A percentile compares a stretch with the other conserved stretches of the same genome.
phyloP scores from a whole-genome alignment of 768 basidiomycete genomes.

The Mrakia blollopis region DNA sequence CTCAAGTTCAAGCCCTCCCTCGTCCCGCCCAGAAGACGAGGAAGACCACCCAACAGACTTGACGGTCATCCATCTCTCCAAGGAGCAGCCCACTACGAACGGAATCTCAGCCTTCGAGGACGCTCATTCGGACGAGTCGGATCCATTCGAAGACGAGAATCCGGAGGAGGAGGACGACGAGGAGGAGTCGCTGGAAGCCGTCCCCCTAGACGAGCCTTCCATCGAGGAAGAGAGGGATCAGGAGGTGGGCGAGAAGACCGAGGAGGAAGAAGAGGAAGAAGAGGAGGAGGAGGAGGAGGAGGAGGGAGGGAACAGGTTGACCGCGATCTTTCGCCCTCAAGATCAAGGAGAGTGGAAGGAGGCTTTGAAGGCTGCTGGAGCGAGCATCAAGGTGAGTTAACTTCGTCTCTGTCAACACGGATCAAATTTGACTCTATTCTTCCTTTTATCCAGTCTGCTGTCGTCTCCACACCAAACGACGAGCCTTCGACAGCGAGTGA shows the following conservation, averaged over 20 bases:
- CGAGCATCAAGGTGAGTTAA: constrained; percentile 16
- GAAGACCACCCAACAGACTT: not conserved
- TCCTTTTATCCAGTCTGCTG: not conserved
- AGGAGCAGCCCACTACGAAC: not conserved
- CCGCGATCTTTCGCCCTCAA: constrained; percentile 78
- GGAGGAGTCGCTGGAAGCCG: constrained; percentile 11
- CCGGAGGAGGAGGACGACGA: constrained; percentile 52
- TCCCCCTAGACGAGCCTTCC: not conserved
- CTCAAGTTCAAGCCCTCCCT: not conserved
- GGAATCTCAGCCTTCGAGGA: not conserved
- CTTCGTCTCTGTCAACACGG: not conserved
- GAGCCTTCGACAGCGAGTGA: constrained; percentile 9
- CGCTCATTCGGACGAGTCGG: not conserved
- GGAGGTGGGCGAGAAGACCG: constrained; percentile 26
- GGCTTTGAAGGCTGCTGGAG: constrained; percentile 43
- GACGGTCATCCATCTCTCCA: constrained; percentile 9
- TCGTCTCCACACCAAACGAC: not conserved
- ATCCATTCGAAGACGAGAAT: not conserved
- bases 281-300: constrained; percentile 46
- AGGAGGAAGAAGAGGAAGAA: constrained; percentile 48
- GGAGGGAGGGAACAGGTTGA: constrained; percentile 39
- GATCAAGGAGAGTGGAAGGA: constrained; percentile 83
- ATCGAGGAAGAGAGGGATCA: not conserved
- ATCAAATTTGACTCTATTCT: not conserved
- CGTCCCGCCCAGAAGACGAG: not conserved